Evolutionary conservation across 495 filamentous ascomycete species (phyloP).

Genomic region (Penicillium roqueforti): DNA sequence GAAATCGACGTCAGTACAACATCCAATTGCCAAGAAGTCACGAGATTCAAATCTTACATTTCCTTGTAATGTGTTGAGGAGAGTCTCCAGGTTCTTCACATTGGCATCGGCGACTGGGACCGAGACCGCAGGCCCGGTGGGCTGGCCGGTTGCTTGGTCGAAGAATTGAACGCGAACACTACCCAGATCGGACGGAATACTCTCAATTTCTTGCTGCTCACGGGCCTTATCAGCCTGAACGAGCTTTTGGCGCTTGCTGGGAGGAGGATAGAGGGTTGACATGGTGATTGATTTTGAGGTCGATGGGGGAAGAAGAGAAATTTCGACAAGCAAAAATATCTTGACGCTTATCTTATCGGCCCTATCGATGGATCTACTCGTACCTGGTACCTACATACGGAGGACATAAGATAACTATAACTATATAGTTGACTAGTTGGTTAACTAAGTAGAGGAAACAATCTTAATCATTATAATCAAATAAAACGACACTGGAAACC

Average conservation of each 20-base stretch:
- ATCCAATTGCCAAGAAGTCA: background rate
- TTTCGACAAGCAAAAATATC: conserved; percentile 17
- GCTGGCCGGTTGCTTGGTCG: conserved; percentile 72
- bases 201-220: conserved; percentile 71
- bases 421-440: too few species aligned
- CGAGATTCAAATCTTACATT: conserved; percentile 53
- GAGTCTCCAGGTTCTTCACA: conserved; percentile 81
- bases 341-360: conserved; percentile 12
- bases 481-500: too few species aligned
- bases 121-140: conserved; percentile 65
- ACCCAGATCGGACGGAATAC: conserved; percentile 66
- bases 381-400: too few species aligned
- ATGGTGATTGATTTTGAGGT: conserved; percentile 44
- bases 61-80: conserved; percentile 85
- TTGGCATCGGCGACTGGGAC: conserved; percentile 82
- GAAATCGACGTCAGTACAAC: conserved; percentile 1
- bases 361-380: too few species aligned
- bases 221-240: conserved; percentile 67
- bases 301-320: conserved; percentile 17
- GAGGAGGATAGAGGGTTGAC: conserved; percentile 85
- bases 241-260: conserved; percentile 82
- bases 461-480: too few species aligned
- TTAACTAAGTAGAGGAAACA: too few species aligned
- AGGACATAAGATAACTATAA: too few species aligned
- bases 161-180: conserved; percentile 82